Percentiles rank a stretch among this genome's conserved stretches.
Conservation (phyloP, 495 filamentous ascomycete species). For the Lichenothelia convexa region DNA sequence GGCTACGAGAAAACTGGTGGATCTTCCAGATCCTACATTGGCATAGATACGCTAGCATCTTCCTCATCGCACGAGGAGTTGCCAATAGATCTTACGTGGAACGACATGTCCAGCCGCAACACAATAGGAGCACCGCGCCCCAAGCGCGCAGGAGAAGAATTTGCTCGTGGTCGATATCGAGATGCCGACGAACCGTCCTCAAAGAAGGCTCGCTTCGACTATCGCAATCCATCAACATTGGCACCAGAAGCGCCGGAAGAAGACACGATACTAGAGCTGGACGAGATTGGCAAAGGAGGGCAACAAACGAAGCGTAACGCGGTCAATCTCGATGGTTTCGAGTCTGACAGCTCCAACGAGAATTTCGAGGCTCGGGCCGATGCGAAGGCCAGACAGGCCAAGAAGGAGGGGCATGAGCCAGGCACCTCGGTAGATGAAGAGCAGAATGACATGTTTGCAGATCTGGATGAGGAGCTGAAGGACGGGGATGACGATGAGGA, state of each 20-base stretch:
- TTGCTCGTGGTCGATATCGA: conserved; percentile 49
- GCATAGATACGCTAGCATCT: too few relatives aligned
- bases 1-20: too few relatives aligned
- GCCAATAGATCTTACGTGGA: too few relatives aligned
- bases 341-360: conserved; percentile 85
- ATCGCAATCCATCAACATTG: conserved; percentile 81
- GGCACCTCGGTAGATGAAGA: conserved; percentile 44
- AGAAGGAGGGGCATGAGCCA: conserved; percentile 19
- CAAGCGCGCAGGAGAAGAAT: conserved; percentile 66
- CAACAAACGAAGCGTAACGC: conserved; percentile 71
- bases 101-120: too few relatives aligned
- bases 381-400: conserved; percentile 33
- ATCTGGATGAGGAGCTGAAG: conserved; percentile 39
- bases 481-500: conserved; percentile 23
- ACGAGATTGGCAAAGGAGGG: conserved; percentile 74
- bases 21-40: too few relatives aligned
- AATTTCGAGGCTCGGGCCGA: conserved; percentile 58
- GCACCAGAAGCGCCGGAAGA: conserved; percentile 63
- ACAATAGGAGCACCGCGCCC: conserved; percentile 59
- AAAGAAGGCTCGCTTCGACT: conserved; percentile 88
- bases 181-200: conserved; percentile 21
- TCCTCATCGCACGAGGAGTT: too few relatives aligned
- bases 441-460: conserved; percentile 85
- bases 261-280: conserved; percentile 67
- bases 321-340: conserved; percentile 90